A percentile compares a stretch with the other conserved stretches of the same genome.
phyloP scores from a whole-genome alignment of 225 moss, liverwort and hornwort species.

The Thuidium tamariscinum region DNA sequence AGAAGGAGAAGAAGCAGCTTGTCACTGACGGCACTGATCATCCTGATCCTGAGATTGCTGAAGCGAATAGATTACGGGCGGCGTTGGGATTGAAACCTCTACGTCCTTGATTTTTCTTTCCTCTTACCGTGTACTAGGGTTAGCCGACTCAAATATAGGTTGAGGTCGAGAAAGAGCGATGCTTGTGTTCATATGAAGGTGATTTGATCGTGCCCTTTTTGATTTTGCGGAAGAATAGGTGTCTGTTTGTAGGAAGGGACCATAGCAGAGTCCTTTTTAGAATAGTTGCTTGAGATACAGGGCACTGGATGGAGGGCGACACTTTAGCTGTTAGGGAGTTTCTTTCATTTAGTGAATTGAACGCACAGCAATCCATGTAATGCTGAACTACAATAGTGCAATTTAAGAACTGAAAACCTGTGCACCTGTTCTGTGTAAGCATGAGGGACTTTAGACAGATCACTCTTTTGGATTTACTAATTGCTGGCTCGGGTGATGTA shows the following conservation, averaged over 20 bases:
- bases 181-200: neutral
- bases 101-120: constrained; percentile 21
- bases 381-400: neutral
- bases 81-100: constrained; percentile 86
- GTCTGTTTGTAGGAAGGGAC: neutral
- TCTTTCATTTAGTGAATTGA: neutral
- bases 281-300: neutral
- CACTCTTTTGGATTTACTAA: neutral
- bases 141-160: neutral
- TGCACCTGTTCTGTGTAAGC: neutral
- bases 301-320: neutral
- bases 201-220: neutral
- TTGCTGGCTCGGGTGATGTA: neutral
- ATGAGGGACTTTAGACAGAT: neutral
- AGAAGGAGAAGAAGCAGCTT: constrained; percentile 67
- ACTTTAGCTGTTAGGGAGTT: neutral
- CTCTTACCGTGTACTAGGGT: neutral
- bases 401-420: neutral
- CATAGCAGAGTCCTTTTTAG: neutral
- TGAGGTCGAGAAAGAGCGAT: neutral
- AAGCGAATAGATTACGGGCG: constrained; percentile 76
- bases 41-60: constrained; percentile 87
- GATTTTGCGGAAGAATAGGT: neutral
- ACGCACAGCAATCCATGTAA: neutral
- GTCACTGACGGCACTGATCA: constrained; percentile 93